Evolutionary conservation across 495 filamentous ascomycete genomes (phyloP).

Genomic region (Podospora fimiseda): DNA sequence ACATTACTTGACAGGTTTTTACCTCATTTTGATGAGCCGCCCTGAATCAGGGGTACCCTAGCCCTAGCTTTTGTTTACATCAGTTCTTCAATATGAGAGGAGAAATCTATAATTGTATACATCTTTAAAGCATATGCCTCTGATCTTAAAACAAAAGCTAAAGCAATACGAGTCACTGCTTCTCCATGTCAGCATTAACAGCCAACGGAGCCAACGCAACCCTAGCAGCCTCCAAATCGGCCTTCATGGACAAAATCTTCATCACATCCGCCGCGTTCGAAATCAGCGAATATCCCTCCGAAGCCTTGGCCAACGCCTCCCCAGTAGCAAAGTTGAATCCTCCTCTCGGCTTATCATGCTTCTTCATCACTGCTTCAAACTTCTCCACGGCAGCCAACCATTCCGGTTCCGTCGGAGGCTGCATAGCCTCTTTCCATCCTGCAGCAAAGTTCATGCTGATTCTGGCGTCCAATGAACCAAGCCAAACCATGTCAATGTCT

Average conservation of each 20-base stretch:
- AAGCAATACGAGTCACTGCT: too few species aligned
- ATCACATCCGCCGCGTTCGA: constrained; percentile 21
- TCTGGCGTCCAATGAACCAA: constrained; percentile 37
- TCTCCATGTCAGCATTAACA: constrained; percentile 3
- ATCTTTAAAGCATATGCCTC: too few species aligned
- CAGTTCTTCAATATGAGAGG: too few species aligned
- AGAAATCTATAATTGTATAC: too few species aligned
- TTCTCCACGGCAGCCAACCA: constrained; percentile 31
- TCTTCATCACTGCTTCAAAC: constrained; percentile 30
- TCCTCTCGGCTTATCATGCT: constrained; percentile 35
- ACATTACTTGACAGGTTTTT: too few species aligned
- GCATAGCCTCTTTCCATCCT: constrained; percentile 6
- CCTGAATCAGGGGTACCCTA: too few species aligned
- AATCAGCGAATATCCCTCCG: constrained; percentile 20
- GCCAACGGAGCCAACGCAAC: constrained; percentile 4
- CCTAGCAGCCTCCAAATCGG: constrained; percentile 14
- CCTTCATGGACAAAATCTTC: constrained; percentile 16
- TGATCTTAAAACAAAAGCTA: too few species aligned
- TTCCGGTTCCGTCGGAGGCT: constrained; percentile 29
- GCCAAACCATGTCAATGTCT: constrained; percentile 41
- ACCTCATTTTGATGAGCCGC: too few species aligned
- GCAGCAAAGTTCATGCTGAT: constrained; percentile 35
- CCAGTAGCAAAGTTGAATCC: constrained; percentile 20
- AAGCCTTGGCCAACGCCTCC: constrained; percentile 18
- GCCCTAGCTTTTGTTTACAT: too few species aligned